Conservation (phyloP, 257 asterid species). For the Nemophila menziesii region DNA sequence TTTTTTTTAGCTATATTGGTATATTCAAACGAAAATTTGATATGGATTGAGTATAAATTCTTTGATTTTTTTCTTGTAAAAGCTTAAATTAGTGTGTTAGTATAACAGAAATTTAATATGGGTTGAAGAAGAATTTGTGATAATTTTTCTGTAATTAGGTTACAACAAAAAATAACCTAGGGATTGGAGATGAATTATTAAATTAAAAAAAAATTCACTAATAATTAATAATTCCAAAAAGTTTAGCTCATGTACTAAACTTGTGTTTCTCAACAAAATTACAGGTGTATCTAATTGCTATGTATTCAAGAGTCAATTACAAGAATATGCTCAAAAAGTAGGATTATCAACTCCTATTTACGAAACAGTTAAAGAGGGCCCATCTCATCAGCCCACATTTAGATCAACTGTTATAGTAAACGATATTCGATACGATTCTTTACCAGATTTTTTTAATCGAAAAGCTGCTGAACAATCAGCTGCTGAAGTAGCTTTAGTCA, state of each 20-base stretch:
- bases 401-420: slow-evolving; percentile 64
- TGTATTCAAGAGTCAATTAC: slow-evolving; percentile 88
- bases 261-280: not conserved
- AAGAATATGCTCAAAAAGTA: slow-evolving; percentile 82
- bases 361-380: slow-evolving; percentile 81
- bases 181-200: too few species aligned
- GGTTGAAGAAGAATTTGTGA: too few species aligned
- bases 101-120: too few species aligned
- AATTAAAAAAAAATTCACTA: too few species aligned
- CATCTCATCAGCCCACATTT: slow-evolving; percentile 81
- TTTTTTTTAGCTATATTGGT: too few species aligned
- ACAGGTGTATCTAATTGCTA: slow-evolving; percentile 72
- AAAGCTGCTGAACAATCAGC: slow-evolving; percentile 99
- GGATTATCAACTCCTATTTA: slow-evolving; percentile 70
- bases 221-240: too few species aligned
- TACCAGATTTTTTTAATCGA: slow-evolving; percentile 81
- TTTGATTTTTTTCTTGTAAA: too few species aligned
- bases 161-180: too few species aligned
- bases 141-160: too few species aligned
- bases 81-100: too few species aligned
- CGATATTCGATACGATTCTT: slow-evolving; percentile 65
- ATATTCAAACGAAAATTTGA: too few species aligned
- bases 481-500: slow-evolving; percentile 90
- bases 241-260: not conserved
- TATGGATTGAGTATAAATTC: too few species aligned